Percentiles rank a stretch among this genome's conserved stretches.
phyloP scores from a whole-genome alignment of 306 rosid genomes.

The Crataegus laevigata region DNA sequence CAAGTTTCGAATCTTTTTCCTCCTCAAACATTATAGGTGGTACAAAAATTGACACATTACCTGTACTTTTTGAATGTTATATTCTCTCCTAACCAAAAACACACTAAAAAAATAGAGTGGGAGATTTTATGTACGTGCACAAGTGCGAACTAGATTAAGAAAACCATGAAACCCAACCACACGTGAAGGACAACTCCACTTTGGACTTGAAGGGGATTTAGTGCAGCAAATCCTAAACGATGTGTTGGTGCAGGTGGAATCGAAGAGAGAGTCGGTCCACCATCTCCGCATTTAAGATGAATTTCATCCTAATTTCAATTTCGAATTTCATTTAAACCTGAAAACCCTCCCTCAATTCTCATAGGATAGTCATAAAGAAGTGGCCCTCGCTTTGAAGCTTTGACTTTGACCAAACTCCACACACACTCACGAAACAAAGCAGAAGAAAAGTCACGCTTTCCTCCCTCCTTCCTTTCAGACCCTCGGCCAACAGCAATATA shows the following conservation, averaged over 20 bases:
- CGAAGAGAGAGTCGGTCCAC: background rate
- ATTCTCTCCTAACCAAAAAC: background rate
- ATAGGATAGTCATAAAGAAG: slow-evolving; percentile 1
- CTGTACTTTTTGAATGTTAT: background rate
- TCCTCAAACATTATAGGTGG: no score
- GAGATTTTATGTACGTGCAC: background rate
- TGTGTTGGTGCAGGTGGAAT: background rate
- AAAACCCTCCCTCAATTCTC: background rate
- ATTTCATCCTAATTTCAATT: slow-evolving; percentile 1
- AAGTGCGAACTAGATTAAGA: background rate
- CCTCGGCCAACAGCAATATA: slow-evolving; percentile 12
- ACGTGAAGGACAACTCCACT: background rate
- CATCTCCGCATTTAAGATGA: background rate
- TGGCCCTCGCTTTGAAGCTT: slow-evolving; percentile 44
- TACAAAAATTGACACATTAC: background rate
- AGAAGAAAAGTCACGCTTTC: slow-evolving; percentile 88
- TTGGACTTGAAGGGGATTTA: background rate
- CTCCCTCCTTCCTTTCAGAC: slow-evolving; percentile 29
- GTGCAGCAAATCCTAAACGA: background rate
- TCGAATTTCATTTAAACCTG: slow-evolving; percentile 20
- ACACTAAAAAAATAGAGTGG: background rate
- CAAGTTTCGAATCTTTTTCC: background rate
- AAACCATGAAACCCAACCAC: background rate
- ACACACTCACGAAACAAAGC: slow-evolving; percentile 20
- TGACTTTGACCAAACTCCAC: slow-evolving; percentile 72